Percentiles rank a stretch among this genome's conserved stretches.
These are phyloP conservation scores for Saccharomyces eubayanus DNA, from an alignment of 805 yeast species.

Conservation along the genomic window DNA sequence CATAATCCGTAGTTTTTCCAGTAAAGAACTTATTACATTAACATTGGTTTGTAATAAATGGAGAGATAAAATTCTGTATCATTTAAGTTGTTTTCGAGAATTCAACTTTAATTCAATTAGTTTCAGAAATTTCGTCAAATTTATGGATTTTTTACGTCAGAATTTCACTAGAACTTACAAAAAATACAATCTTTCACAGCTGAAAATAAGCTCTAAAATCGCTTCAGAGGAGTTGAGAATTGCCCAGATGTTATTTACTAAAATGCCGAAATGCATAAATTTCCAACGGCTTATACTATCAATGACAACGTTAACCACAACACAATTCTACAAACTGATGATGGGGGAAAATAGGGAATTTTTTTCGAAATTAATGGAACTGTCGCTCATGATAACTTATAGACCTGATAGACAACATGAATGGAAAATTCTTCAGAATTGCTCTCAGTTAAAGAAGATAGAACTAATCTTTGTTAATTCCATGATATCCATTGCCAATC, in stretches of 20 bases:
- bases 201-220: slow-evolving; percentile 13
- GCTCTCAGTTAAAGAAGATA: slow-evolving; percentile 13
- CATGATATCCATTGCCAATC: slow-evolving; percentile 8
- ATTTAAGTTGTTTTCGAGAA: slow-evolving; percentile 16
- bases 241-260: slow-evolving; percentile 8
- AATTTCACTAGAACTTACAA: background rate
- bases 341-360: slow-evolving; percentile 4
- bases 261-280: slow-evolving; percentile 6
- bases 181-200: slow-evolving; percentile 4
- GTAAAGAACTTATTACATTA: slow-evolving; percentile 15
- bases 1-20: slow-evolving; percentile 13
- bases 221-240: slow-evolving; percentile 21
- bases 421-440: slow-evolving; percentile 10
- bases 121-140: slow-evolving; percentile 10
- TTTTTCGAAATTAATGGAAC: slow-evolving; percentile 6
- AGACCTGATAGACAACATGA: slow-evolving; percentile 19
- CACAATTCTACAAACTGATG: slow-evolving; percentile 11
- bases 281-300: slow-evolving; percentile 13
- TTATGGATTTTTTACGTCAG: slow-evolving; percentile 11
- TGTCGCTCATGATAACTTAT: slow-evolving; percentile 15
- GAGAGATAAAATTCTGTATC: slow-evolving; percentile 11
- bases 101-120: slow-evolving; percentile 13
- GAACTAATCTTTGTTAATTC: slow-evolving; percentile 17
- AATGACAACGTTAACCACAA: slow-evolving; percentile 16
- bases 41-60: slow-evolving; percentile 18